Conservation (phyloP, 208 protist genomes). For the Pavlovales sp. region DNA sequence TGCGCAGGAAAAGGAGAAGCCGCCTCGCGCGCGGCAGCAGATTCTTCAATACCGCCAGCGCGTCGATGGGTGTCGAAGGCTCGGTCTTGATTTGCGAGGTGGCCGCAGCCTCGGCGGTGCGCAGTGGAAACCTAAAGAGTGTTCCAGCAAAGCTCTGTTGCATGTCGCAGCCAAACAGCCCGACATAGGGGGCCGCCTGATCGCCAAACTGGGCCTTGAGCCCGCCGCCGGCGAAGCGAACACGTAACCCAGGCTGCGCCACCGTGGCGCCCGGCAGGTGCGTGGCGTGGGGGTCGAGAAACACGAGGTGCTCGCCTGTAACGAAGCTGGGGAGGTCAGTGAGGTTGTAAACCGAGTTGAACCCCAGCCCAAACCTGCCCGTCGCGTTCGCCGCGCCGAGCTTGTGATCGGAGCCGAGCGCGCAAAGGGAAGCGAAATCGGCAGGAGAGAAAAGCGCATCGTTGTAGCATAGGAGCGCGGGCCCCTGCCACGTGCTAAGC, state of each 20-base stretch:
- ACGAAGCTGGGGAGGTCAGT: conserved; percentile 62
- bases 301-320: conserved; percentile 43
- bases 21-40: conserved; percentile 4
- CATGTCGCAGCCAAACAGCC: conserved; percentile 46
- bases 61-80: not conserved
- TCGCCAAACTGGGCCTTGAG: conserved; percentile 37
- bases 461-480: conserved; percentile 56
- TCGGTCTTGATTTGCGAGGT: conserved; percentile 36
- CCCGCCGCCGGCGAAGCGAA: not conserved
- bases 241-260: conserved; percentile 34
- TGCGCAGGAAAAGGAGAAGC: conserved; percentile 42
- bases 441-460: conserved; percentile 47
- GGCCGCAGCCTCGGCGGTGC: conserved; percentile 22
- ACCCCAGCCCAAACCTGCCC: conserved; percentile 61
- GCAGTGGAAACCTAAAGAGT: conserved; percentile 51
- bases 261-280: conserved; percentile 51
- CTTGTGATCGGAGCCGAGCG: conserved; percentile 53
- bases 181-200: conserved; percentile 54
- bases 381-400: conserved; percentile 34
- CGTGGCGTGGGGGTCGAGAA: conserved; percentile 56
- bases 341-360: conserved; percentile 64
- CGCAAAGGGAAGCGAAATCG: conserved; percentile 48
- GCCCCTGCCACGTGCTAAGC: conserved; percentile 52
- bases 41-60: conserved; percentile 11
- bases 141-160: conserved; percentile 29